Percentiles rank a stretch among this genome's conserved stretches.
Evolutionary conservation across 331 rosid species (phyloP).

Genomic region (Dryas integrifolia): DNA sequence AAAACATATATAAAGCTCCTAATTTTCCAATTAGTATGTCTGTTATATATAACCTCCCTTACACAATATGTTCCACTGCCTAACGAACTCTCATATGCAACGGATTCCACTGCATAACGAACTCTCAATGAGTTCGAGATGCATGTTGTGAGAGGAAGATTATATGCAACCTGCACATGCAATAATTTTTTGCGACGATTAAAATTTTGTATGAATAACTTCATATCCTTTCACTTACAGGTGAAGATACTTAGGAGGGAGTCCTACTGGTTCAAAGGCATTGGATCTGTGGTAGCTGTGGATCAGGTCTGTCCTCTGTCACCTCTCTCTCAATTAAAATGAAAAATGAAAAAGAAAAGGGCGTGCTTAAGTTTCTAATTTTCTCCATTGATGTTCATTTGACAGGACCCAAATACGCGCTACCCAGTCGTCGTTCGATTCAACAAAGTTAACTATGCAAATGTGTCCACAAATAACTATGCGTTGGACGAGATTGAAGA

Average conservation of each 20-base stretch:
- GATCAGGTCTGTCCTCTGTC: conserved; percentile 56
- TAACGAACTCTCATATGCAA: too few species aligned
- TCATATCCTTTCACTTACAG: conserved; percentile 30
- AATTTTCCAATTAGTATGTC: too few species aligned
- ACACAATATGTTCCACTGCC: too few species aligned
- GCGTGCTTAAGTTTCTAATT: background rate
- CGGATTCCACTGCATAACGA: too few species aligned
- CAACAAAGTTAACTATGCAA: conserved; percentile 80
- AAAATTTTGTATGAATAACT: background rate
- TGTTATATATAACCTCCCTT: too few species aligned
- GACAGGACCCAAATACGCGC: conserved; percentile 75
- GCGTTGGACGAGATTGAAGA: conserved; percentile 84
- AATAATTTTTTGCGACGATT: too few species aligned
- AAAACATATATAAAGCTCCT: too few species aligned
- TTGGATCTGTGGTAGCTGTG: conserved; percentile 81
- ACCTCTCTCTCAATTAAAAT: background rate
- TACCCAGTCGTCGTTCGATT: conserved; percentile 88
- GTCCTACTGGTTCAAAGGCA: conserved; percentile 79
- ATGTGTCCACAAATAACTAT: conserved; percentile 84
- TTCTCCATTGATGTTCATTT: background rate
- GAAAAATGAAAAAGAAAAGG: background rate
- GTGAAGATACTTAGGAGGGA: conserved; percentile 82
- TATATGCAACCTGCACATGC: too few species aligned
- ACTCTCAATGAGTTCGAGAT: too few species aligned
- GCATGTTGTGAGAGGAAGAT: too few species aligned